Evolutionary conservation across 2,329 filamentous ascomycete species (phyloP), one percentile per base, ranked within the genome.

Genomic region (Colletotrichum salicis): DNA sequence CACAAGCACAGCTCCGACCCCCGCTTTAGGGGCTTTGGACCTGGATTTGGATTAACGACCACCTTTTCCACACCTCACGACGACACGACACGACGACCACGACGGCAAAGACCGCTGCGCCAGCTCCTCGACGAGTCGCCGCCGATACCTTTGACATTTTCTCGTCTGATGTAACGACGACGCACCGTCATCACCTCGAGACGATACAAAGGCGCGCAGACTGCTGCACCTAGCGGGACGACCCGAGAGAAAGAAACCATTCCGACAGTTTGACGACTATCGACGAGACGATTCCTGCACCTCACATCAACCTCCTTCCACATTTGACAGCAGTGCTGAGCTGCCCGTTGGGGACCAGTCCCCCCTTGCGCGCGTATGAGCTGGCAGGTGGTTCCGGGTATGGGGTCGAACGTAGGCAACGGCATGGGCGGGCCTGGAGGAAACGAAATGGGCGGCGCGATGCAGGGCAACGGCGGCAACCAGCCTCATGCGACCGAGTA

Each of bases 401-500:
- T 85, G 84, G 83, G 81, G 75, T 79, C 80, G 67, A 82, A 80
- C 73, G 79, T 80, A 68, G 82, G 82, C 63, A 82, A 82, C 75
- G 82, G 81, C 70, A 75, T 81, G 59, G 78, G 78, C 63, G 68
- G 63, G 29, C 72, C 75, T 77, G 80, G 80, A 77, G 84, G 82
- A 74, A 84, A 84, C 79, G 84, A 84, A 79, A 82, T 85, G 77
- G 80, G 81, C 75, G 82, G 83, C 71, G 82, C 80, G 79, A 85
- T 84, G 83, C 84, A 84, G 79, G 79, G 82, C 75, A 83, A 84
- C 77, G 81, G 82, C 76, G 77, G 82, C 72, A 86, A 86, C 79
- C 84, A 88, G 75, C 88, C 88, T 54, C 86, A 87, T 76, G 87
- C 88, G 73, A 91, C 89, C 73, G 89, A 90, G 76, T 91, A 91